These are phyloP conservation scores for Avicennia marina DNA, from an alignment of 257 asterid genomes.

Conservation along the genomic window DNA sequence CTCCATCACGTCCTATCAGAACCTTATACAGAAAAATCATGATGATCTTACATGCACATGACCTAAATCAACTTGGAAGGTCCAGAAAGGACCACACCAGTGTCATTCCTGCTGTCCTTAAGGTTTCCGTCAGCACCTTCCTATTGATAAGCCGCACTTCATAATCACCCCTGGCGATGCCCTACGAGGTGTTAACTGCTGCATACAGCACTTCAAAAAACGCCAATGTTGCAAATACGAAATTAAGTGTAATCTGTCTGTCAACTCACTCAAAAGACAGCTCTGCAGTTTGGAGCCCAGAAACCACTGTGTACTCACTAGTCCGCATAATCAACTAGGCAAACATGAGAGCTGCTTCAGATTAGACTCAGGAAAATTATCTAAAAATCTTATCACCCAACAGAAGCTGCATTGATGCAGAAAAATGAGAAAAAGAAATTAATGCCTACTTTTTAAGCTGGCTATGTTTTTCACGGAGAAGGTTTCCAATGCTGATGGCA, in stretches of 20 bases:
- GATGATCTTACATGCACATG: slow-evolving; percentile 25
- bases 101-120: slow-evolving; percentile 25
- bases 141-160: slow-evolving; percentile 44
- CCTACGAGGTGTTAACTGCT: not conserved
- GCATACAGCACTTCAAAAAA: not conserved
- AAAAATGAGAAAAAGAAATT: no score
- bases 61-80: no score
- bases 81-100: no score
- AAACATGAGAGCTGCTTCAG: not conserved
- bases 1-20: slow-evolving; percentile 59
- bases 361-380: not conserved
- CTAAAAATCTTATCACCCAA: slow-evolving; percentile 2
- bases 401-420: no score
- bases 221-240: no score
- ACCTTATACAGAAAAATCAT: slow-evolving; percentile 21
- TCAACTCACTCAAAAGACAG: slow-evolving; percentile 30
- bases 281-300: slow-evolving; percentile 34
- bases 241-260: no score
- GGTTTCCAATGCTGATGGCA: slow-evolving; percentile 34
- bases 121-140: slow-evolving; percentile 29
- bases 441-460: slow-evolving; percentile 32
- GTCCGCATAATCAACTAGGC: slow-evolving; percentile 19
- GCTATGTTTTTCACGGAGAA: slow-evolving; percentile 31
- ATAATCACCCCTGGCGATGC: slow-evolving; percentile 29
- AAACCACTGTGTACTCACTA: slow-evolving; percentile 24